A percentile compares a stretch with the other conserved stretches of the same genome.
These are phyloP conservation scores for Tricholoma furcatifolium DNA, from an alignment of 768 basidiomycete species.

Conservation along the genomic window DNA sequence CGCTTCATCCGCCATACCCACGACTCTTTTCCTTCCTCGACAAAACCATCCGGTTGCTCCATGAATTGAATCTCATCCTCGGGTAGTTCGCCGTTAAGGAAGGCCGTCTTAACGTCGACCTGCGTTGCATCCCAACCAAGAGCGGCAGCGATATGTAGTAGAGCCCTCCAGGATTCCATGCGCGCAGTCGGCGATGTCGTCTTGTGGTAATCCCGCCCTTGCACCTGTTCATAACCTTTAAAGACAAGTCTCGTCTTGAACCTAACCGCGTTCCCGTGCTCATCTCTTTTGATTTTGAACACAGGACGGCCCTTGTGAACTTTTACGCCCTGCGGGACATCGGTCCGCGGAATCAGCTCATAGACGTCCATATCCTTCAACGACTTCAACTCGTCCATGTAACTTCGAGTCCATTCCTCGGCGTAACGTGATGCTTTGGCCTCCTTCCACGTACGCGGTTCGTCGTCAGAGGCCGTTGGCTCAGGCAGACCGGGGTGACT, in stretches of 20 bases:
- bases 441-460: slow-evolving; percentile 10
- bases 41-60: slow-evolving; percentile 29
- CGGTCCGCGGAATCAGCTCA: slow-evolving; percentile 18
- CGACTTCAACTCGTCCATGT: slow-evolving; percentile 25
- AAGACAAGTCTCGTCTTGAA: slow-evolving; percentile 35
- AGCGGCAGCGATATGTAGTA: too few relatives aligned
- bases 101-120: too few relatives aligned
- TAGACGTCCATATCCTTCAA: too few relatives aligned
- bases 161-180: too few relatives aligned
- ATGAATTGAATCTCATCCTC: too few relatives aligned
- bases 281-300: too few relatives aligned
- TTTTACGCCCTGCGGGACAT: too few relatives aligned
- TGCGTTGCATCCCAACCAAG: too few relatives aligned
- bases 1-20: slow-evolving; percentile 23
- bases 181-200: too few relatives aligned
- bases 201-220: too few relatives aligned
- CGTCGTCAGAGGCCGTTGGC: slow-evolving; percentile 6
- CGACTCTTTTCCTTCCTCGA: slow-evolving; percentile 20
- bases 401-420: slow-evolving; percentile 15
- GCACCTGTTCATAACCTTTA: slow-evolving; percentile 40
- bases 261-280: slow-evolving; percentile 22
- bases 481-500: slow-evolving; percentile 2
- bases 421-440: slow-evolving; percentile 23
- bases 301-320: too few relatives aligned
- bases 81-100: too few relatives aligned